Evolutionary conservation across 768 basidiomycete genomes (phyloP).

Genomic region (Russula abietina): DNA sequence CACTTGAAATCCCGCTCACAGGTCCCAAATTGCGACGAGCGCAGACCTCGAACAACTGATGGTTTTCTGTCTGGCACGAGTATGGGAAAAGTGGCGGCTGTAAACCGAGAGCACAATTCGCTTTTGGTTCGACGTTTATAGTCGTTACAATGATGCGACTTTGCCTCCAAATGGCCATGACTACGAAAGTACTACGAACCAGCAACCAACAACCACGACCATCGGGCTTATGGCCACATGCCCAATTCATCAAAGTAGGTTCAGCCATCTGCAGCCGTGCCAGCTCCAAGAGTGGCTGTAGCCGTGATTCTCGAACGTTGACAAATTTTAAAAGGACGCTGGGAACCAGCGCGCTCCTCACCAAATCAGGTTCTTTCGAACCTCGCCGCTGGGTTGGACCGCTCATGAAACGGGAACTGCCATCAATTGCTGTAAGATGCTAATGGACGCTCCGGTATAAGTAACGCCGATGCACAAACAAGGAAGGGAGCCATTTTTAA

Average conservation of each 20-base stretch:
- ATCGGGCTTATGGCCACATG: not conserved
- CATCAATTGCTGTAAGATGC: not conserved
- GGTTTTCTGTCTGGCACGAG: not conserved
- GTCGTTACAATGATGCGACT: not conserved
- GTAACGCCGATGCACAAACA: not conserved
- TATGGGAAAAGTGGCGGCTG: not conserved
- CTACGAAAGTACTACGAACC: too few relatives aligned
- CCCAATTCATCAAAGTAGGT: not conserved
- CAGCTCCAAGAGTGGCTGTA: not conserved
- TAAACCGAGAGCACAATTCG: not conserved
- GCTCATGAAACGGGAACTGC: not conserved
- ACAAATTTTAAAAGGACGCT: not conserved
- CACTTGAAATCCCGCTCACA: slow-evolving; percentile 50
- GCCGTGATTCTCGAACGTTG: not conserved
- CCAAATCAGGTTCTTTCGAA: not conserved
- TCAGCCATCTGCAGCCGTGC: not conserved
- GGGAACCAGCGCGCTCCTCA: not conserved
- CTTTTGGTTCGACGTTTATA: not conserved
- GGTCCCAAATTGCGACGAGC: slow-evolving; percentile 24
- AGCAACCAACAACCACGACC: not conserved
- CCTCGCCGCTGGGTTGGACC: slow-evolving; percentile 5
- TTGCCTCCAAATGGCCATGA: not conserved
- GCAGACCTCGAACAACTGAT: slow-evolving; percentile 5
- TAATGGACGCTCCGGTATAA: not conserved
- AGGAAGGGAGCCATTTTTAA: not conserved